These are phyloP conservation scores for Dryadomyces quercivorus DNA, from an alignment of 2,329 filamentous ascomycete species.

Conservation along the genomic window DNA sequence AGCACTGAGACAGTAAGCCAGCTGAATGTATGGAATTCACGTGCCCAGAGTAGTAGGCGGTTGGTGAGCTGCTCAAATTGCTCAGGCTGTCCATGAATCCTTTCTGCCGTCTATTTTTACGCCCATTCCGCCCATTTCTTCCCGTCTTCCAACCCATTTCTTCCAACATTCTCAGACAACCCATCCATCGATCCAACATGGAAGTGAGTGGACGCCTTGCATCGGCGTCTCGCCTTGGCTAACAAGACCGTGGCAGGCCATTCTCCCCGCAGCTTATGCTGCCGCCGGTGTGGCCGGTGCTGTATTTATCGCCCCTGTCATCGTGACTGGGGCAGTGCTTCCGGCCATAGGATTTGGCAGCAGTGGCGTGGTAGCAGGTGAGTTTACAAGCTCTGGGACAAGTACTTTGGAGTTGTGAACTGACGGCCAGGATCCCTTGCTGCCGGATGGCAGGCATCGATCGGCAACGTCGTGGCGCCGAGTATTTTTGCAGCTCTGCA, in stretches of 20 bases:
- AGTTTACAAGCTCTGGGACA: neutral
- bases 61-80: too few species aligned
- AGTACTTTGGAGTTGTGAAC: too few species aligned
- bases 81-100: too few species aligned
- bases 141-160: too few species aligned
- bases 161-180: too few species aligned
- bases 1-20: too few species aligned
- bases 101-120: too few species aligned
- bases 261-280: neutral
- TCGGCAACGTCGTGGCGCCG: conserved; percentile 16
- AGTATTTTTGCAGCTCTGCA: conserved; percentile 18
- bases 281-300: neutral
- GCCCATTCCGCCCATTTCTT: too few species aligned
- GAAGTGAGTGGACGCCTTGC: neutral
- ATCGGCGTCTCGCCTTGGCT: neutral
- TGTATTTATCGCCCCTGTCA: neutral
- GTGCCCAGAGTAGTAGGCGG: too few species aligned
- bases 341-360: neutral
- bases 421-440: conserved; percentile 14
- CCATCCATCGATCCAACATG: too few species aligned
- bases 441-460: conserved; percentile 14
- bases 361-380: conserved; percentile 2
- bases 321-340: neutral
- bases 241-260: neutral
- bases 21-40: too few species aligned